A percentile compares a stretch with the other conserved stretches of the same genome.
phyloP scores from a whole-genome alignment of 1,284 basidiomycete genomes.

The Dichomitus squalens region DNA sequence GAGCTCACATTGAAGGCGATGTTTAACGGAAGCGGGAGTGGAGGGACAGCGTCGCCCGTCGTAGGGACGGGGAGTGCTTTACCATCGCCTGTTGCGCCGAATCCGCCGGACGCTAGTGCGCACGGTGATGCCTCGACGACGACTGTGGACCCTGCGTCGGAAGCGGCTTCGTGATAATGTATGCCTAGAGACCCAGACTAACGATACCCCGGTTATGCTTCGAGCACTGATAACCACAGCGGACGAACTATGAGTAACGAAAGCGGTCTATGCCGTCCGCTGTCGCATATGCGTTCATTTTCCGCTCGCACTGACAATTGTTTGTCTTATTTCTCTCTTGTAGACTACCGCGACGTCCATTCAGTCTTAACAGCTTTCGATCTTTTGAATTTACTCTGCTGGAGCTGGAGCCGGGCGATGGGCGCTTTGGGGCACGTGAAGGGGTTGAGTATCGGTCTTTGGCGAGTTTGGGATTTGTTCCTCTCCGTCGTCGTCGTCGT shows the following conservation, averaged over 20 bases:
- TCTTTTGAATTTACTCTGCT: not conserved
- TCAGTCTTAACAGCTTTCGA: conserved; percentile 16
- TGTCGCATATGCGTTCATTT: not conserved
- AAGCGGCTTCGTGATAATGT: not conserved
- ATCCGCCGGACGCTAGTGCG: not conserved
- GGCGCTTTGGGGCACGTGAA: too few species aligned
- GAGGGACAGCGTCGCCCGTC: not conserved
- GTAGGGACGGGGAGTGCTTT: conserved; percentile 4
- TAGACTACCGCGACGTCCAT: conserved; percentile 12
- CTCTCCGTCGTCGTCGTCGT: not conserved
- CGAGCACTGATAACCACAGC: not conserved
- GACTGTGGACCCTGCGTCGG: not conserved
- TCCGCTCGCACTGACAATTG: conserved; percentile 2
- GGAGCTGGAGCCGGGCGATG: too few species aligned
- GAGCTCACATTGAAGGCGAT: conserved; percentile 87
- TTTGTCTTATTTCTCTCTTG: conserved; percentile 4
- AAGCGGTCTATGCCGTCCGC: too few species aligned
- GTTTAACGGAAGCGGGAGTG: conserved; percentile 50
- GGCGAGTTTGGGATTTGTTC: not conserved
- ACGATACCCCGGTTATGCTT: not conserved
- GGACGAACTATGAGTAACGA: not conserved
- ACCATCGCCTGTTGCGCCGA: conserved; percentile 11
- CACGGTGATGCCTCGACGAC: not conserved
- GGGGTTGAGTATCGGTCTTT: not conserved
- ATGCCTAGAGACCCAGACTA: not conserved